Conservation (phyloP, 2,329 filamentous ascomycete species). For the Penicillium sp. region DNA sequence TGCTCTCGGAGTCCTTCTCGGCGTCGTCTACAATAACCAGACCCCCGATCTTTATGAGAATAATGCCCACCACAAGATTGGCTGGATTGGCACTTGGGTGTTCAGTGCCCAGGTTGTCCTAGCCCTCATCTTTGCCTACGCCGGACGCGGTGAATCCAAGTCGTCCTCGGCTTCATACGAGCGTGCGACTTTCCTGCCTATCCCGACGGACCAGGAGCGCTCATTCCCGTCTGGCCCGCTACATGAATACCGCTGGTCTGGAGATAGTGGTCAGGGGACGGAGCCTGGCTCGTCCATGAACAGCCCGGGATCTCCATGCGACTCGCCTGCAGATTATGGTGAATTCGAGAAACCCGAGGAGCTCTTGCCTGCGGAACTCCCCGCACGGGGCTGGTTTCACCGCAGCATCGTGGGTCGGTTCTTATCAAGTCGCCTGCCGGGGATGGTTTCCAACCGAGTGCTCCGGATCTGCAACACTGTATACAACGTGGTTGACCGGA, state of each 20-base stretch:
- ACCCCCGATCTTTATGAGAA: conserved; percentile 84
- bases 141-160: conserved; percentile 45
- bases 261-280: conserved; percentile 73
- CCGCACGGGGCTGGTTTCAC: conserved; percentile 44
- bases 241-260: conserved; percentile 59
- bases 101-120: conserved; percentile 69
- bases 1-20: conserved; percentile 62
- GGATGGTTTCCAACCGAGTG: conserved; percentile 56
- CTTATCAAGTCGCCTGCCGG: conserved; percentile 55
- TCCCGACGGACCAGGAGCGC: conserved; percentile 56
- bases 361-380: conserved; percentile 44
- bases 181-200: conserved; percentile 61
- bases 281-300: conserved; percentile 67
- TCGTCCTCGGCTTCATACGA: conserved; percentile 42
- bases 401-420: conserved; percentile 51
- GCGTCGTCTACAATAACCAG: conserved; percentile 71
- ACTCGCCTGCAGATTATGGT: conserved; percentile 50
- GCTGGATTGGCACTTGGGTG: conserved; percentile 78
- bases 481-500: conserved; percentile 71
- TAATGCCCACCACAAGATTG: conserved; percentile 84
- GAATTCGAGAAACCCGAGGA: conserved; percentile 49
- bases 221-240: conserved; percentile 39
- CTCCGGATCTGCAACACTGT: conserved; percentile 59
- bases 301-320: conserved; percentile 64
- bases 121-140: conserved; percentile 63